Conservation (phyloP, 768 basidiomycete genomes). For the Hygrophoropsis aurantiaca region DNA sequence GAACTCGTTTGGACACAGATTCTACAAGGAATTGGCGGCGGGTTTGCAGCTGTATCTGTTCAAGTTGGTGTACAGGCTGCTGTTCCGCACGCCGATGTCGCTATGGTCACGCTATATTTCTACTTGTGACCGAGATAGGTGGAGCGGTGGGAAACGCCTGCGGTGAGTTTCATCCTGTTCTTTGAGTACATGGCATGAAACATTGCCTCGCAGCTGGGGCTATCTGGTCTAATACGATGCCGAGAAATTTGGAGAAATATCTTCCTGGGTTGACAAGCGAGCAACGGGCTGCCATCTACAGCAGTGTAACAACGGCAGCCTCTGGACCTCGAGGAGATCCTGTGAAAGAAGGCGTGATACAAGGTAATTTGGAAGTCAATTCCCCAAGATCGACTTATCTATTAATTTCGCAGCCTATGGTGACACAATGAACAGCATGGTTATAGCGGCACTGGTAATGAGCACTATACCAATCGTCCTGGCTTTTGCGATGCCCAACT, state of each 20-base stretch:
- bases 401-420: conserved; percentile 40
- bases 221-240: conserved; percentile 70
- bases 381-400: too few species aligned
- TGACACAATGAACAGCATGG: conserved; percentile 57
- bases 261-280: conserved; percentile 49
- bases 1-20: conserved; percentile 68
- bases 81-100: conserved; percentile 65
- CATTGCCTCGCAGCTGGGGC: conserved; percentile 45
- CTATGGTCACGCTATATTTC: conserved; percentile 66
- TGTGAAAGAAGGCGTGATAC: conserved; percentile 63
- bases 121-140: conserved; percentile 68
- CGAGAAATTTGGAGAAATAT: conserved; percentile 51
- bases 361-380: conserved; percentile 33
- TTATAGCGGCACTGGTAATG: conserved; percentile 51
- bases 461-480: conserved; percentile 59
- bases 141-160: conserved; percentile 65
- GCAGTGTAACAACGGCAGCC: conserved; percentile 53
- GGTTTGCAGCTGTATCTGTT: conserved; percentile 56
- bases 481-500: conserved; percentile 61
- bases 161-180: conserved; percentile 29
- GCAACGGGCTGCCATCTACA: conserved; percentile 48
- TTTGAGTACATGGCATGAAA: not conserved
- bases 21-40: conserved; percentile 74
- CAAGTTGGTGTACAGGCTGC: conserved; percentile 67
- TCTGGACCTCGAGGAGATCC: conserved; percentile 51